phyloP scores from a whole-genome alignment of 306 rosid genomes.

The Vicia villosa region DNA sequence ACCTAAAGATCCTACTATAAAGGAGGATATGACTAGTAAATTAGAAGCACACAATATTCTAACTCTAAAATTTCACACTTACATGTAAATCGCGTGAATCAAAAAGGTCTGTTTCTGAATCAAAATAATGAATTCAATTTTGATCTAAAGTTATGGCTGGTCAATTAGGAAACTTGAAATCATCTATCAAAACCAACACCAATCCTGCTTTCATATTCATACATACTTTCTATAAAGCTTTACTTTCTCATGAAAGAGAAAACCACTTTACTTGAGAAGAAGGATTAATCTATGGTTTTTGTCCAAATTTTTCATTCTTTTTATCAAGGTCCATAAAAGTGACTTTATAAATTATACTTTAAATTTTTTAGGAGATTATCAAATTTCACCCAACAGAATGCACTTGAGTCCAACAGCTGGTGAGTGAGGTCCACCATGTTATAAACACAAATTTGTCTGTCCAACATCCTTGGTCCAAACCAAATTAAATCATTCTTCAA shows the following conservation, averaged over 20 bases:
- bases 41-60: no score
- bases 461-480: background rate
- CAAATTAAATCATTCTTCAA: background rate
- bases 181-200: slow-evolving; percentile 29
- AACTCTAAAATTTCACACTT: no score
- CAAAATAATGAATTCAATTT: background rate
- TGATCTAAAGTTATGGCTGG: background rate
- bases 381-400: background rate
- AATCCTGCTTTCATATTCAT: background rate
- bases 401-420: background rate
- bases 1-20: no score
- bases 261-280: slow-evolving; percentile 5
- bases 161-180: slow-evolving; percentile 7
- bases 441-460: slow-evolving; percentile 24
- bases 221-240: slow-evolving; percentile 20
- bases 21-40: no score
- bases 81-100: no score
- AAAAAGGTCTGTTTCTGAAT: no score
- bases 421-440: slow-evolving; percentile 21
- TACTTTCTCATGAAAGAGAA: slow-evolving; percentile 33
- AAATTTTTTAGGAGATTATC: background rate
- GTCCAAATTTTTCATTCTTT: background rate
- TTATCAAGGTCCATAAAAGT: background rate
- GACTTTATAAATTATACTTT: background rate
- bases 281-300: background rate